Evolutionary conservation across 106 monocot genomes (phyloP).

Genomic region (Allium fistulosum): DNA sequence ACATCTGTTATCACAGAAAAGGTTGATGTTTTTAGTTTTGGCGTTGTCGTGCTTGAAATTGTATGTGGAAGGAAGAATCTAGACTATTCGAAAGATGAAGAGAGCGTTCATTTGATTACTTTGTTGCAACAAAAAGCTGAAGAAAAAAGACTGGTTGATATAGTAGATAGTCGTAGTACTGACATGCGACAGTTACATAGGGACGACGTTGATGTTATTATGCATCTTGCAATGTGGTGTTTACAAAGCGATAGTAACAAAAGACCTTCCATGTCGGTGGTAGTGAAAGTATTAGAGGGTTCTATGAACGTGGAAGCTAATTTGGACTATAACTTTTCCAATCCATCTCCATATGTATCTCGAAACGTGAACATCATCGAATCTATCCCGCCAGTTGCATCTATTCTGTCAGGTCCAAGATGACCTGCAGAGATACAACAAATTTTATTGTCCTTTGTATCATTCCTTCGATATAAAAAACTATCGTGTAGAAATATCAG

Average conservation of each 20-base stretch:
- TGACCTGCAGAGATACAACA: not conserved
- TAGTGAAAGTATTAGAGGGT: slow-evolving; percentile 6
- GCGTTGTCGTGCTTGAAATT: slow-evolving; percentile 2
- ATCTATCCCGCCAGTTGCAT: not conserved
- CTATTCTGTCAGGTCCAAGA: slow-evolving; percentile 4
- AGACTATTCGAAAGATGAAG: slow-evolving; percentile 4
- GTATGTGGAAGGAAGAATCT: slow-evolving; percentile 6
- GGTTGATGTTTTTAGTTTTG: slow-evolving; percentile 13
- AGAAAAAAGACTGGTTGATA: not conserved
- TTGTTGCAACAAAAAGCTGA: not conserved
- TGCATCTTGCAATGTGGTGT: slow-evolving; percentile 19
- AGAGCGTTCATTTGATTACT: slow-evolving; percentile 6
- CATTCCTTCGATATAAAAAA: too few relatives aligned
- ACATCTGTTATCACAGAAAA: slow-evolving; percentile 10
- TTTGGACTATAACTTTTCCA: not conserved
- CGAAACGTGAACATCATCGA: not conserved
- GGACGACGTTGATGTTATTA: slow-evolving; percentile 16
- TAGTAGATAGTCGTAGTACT: slow-evolving; percentile 9
- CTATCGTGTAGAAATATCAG: too few relatives aligned
- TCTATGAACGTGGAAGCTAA: not conserved
- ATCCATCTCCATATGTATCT: not conserved
- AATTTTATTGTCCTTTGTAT: too few relatives aligned
- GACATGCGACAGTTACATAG: slow-evolving; percentile 6
- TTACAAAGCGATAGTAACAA: slow-evolving; percentile 16
- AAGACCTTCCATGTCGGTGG: slow-evolving; percentile 25